Conservation (phyloP, 2,329 filamentous ascomycete genomes). For the Exophiala sp. region DNA sequence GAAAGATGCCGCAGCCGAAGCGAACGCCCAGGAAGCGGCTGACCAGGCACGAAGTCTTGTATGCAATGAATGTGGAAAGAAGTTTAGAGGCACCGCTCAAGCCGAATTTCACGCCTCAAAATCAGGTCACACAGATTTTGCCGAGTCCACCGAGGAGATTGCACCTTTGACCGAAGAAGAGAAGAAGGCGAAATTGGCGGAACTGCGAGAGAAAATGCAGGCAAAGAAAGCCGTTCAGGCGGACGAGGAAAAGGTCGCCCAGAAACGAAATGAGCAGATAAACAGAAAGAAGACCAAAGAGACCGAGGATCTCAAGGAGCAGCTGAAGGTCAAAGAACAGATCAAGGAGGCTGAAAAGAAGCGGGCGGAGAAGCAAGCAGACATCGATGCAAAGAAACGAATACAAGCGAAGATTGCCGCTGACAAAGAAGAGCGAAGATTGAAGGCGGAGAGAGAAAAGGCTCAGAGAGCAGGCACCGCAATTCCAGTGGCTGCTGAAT, state of each 20-base stretch:
- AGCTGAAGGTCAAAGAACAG: conserved; percentile 80
- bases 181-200: conserved; percentile 74
- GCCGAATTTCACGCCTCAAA: conserved; percentile 90
- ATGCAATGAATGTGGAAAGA: conserved; percentile 94
- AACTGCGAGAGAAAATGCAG: conserved; percentile 68
- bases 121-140: conserved; percentile 86
- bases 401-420: conserved; percentile 93
- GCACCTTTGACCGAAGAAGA: conserved; percentile 87
- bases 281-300: conserved; percentile 88
- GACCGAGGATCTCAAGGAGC: conserved; percentile 82
- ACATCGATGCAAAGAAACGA: conserved; percentile 78
- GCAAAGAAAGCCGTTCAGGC: conserved; percentile 68
- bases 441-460: conserved; percentile 81
- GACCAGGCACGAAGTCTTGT: conserved; percentile 74
- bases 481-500: conserved; percentile 37
- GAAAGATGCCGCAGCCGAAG: conserved; percentile 55
- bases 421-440: conserved; percentile 83
- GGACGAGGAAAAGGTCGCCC: conserved; percentile 72
- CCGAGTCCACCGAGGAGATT: conserved; percentile 89
- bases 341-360: conserved; percentile 87
- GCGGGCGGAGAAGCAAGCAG: conserved; percentile 80
- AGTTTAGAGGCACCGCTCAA: conserved; percentile 74
- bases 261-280: conserved; percentile 80
- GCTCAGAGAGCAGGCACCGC: conserved; percentile 76
- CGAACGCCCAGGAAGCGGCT: conserved; percentile 65